phyloP scores from a whole-genome alignment of 2,329 filamentous ascomycete genomes.

The Nothophaeocryptopus gaeumannii region DNA sequence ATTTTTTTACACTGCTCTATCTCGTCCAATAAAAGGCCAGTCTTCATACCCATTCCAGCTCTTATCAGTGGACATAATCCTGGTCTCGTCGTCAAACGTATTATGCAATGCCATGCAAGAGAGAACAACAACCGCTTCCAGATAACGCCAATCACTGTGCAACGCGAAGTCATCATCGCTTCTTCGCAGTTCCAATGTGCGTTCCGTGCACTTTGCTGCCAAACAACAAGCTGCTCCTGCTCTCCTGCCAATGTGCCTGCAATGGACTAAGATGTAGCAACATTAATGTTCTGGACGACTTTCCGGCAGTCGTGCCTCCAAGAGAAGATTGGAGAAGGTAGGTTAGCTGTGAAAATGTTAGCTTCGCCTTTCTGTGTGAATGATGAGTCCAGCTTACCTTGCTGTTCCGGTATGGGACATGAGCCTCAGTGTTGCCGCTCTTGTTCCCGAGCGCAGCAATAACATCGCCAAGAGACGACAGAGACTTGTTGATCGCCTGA shows the following conservation, averaged over 20 bases:
- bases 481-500: constrained; percentile 93
- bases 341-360: constrained; percentile 62
- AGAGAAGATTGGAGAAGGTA: constrained; percentile 93
- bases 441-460: constrained; percentile 88
- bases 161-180: constrained; percentile 28
- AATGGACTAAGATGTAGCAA: constrained; percentile 97
- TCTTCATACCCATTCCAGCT: too few species aligned
- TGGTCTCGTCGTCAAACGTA: too few species aligned
- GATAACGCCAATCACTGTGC: background rate
- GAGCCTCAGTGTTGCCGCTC: constrained; percentile 60
- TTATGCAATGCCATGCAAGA: background rate
- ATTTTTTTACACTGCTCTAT: too few species aligned
- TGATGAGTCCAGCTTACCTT: constrained; percentile 65
- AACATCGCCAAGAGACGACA: constrained; percentile 90
- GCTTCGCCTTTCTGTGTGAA: constrained; percentile 1
- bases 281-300: constrained; percentile 86
- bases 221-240: constrained; percentile 90
- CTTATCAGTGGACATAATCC: too few species aligned
- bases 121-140: background rate
- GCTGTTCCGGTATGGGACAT: constrained; percentile 92
- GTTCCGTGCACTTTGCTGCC: constrained; percentile 91
- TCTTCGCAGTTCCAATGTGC: constrained; percentile 83
- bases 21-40: too few species aligned
- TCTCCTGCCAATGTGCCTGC: constrained; percentile 87
- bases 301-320: constrained; percentile 67